Base-by-base conservation (phyloP, 768 basidiomycete species). In the Boletus insuetus region DNA sequence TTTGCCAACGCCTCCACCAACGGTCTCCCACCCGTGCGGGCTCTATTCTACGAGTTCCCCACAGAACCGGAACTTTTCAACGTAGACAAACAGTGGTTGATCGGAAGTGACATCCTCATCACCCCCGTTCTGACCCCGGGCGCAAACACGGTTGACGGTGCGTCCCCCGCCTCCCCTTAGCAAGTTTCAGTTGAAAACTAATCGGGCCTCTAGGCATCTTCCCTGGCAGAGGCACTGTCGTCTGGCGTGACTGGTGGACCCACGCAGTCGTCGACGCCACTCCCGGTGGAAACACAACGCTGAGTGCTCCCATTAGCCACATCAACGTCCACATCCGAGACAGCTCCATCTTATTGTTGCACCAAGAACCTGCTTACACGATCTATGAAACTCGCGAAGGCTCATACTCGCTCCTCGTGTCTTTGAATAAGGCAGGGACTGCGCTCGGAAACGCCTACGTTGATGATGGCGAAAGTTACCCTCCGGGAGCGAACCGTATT, bases 21-120 rank as follows among this genome's bases (percentile, higher is more conserved):
- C 35, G 89, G 88, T 3, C 83, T 87, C 4, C 89, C 90, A 5
- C 86, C 86, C 12, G 73, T 92, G 38, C 82, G 84, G 37, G 85
- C 91, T 6, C 75, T 91, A 32, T 90, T 89, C 77, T 91, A 80
- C 63, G 86, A 91, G 65, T 91, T 89, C 74, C 86, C 86, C 1
- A 72, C 85, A 40, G 83, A 89, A 57, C 79, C 83, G 0, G 84
- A 86, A 56, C 67, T 86, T 3, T 85, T 85, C 54, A 72, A 69
- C 26, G 70, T 87, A 12, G 84, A 87, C 61, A 69, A 74, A 22
- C 91, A 93, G 67, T 93, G 87, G 75, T 63, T 92, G 60, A 69
- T 92, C 13, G 90, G 91, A 14, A 55, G 77, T 17, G 80, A 86
- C 58, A 78, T 93, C 46, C 79, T 92, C 40, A 82, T 92, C 49